Conservation (phyloP, 257 asterid genomes). For the Osmanthus fragrans region DNA sequence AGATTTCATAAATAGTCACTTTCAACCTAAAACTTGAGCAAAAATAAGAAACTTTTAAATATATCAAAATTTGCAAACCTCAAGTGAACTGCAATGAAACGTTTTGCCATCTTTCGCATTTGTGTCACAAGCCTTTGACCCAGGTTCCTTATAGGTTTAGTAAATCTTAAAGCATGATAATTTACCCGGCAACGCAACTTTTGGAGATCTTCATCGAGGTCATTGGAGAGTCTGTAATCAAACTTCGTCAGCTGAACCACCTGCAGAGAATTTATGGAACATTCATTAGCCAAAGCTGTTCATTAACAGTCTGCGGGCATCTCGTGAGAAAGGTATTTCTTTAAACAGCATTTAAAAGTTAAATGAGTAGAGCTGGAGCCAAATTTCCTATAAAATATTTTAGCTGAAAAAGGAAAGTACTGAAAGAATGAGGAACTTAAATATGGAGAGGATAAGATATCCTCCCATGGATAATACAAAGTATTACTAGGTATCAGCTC, state of each 20-base stretch:
- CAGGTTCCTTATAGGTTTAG: constrained; percentile 71
- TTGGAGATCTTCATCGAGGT: constrained; percentile 85
- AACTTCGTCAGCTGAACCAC: constrained; percentile 98
- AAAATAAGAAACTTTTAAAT: not conserved
- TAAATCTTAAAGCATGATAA: constrained; percentile 90
- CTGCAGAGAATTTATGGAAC: constrained; percentile 47
- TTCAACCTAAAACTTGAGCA: not conserved
- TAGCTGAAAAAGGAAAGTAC: not conserved
- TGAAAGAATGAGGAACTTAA: not conserved
- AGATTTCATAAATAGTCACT: not conserved
- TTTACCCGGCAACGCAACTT: constrained; percentile 93
- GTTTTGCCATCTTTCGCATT: constrained; percentile 82
- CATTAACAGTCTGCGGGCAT: constrained; percentile 8
- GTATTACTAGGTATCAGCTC: not conserved
- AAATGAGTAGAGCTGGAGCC: not conserved
- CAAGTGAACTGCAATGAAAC: constrained; percentile 90
- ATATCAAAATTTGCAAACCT: constrained; percentile 50
- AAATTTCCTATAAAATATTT: not conserved
- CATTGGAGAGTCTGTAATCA: constrained; percentile 91
- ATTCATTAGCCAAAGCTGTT: constrained; percentile 23
- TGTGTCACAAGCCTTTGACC: constrained; percentile 80
- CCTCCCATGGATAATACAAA: not conserved
- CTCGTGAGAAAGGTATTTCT: constrained; percentile 12
- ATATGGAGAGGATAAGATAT: not conserved
- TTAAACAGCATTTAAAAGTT: constrained; percentile 7